A percentile compares a stretch with the other conserved stretches of the same genome.
Conservation (phyloP, 305 asterid species). For the Solanum hybrid region DNA sequence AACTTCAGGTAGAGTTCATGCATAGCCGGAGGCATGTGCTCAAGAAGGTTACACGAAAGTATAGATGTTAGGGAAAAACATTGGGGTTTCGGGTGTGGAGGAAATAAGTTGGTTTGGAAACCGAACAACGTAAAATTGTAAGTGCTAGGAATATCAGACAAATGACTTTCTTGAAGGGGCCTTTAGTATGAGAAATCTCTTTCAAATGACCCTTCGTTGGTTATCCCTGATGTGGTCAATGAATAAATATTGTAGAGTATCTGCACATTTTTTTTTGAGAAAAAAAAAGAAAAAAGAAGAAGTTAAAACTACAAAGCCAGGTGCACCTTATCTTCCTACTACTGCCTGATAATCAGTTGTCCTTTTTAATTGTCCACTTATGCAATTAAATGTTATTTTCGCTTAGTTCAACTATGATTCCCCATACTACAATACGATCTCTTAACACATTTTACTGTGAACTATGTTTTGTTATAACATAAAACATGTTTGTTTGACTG, state of each 20-base stretch:
- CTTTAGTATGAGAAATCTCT: background rate
- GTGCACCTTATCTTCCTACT: background rate
- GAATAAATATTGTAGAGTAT: background rate
- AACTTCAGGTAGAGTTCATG: background rate
- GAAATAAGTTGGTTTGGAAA: background rate
- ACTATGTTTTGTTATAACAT: background rate
- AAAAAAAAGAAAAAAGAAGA: too few relatives aligned
- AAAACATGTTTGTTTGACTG: background rate
- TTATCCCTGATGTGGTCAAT: background rate
- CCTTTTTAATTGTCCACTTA: background rate
- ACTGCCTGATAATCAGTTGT: background rate
- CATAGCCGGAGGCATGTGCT: background rate
- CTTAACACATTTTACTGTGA: background rate
- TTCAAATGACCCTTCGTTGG: background rate
- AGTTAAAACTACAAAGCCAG: background rate
- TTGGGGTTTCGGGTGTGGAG: background rate
- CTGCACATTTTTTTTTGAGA: background rate
- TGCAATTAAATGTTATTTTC: background rate
- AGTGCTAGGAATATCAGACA: background rate
- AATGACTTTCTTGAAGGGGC: background rate
- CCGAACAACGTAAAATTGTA: background rate
- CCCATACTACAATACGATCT: background rate
- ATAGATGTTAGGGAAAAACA: background rate
- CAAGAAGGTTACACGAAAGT: background rate
- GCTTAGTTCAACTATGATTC: background rate